Base-by-base conservation (phyloP, 805 yeast species). In the Cyberlindnera xishuangbannaensis region DNA sequence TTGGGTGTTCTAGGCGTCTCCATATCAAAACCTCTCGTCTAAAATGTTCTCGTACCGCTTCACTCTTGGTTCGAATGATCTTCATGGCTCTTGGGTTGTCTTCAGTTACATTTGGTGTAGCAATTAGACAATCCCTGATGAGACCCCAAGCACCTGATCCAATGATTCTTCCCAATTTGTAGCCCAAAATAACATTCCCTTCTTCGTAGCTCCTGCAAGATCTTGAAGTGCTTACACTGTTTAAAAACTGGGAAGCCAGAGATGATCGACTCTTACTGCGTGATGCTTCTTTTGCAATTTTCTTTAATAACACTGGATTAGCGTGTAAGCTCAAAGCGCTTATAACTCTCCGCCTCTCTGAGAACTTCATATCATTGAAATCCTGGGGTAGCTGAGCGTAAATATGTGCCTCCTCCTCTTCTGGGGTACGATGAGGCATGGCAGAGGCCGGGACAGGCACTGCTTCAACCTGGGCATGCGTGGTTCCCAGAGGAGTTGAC, bases 71-170 rank as follows among this genome's bases (percentile, higher is more conserved):
- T 30, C 73, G 69, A 6, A 75, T 71, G 27, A 74, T 68, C 53
- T 83, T 83, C 43, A 82, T 73, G 1, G 92, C 94, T 13, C 22
- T 30, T 6, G 20, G 15, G 11, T 29, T 35, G 12, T 55, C 54
- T 6, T 40, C 45, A 16, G 51, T 51, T 9, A 12, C 23, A n/a
- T n/a, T n/a, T n/a, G n/a, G n/a, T 11, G 46, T 37, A 12, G 56
- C 41, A 7, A 50, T 19, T 8, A 8, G 55, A 42, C 90, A 83
- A 52, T 83, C 90, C 37, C 95, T 63, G 9, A 87, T 80, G 18
- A 79, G 70, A 9, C 95, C 95, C 82, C 92, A 88, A 0, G 95
- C 94, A 11, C 97, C 96, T 52, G 73, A 75, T 2, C 95, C 95
- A 41, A 86, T 78, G 9, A 80, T 70, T 45, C 76, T 76, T 1